Percentiles rank a stretch among this genome's conserved stretches.
Evolutionary conservation across 257 asterid genomes (phyloP).

Genomic region (Fraxinus americana): DNA sequence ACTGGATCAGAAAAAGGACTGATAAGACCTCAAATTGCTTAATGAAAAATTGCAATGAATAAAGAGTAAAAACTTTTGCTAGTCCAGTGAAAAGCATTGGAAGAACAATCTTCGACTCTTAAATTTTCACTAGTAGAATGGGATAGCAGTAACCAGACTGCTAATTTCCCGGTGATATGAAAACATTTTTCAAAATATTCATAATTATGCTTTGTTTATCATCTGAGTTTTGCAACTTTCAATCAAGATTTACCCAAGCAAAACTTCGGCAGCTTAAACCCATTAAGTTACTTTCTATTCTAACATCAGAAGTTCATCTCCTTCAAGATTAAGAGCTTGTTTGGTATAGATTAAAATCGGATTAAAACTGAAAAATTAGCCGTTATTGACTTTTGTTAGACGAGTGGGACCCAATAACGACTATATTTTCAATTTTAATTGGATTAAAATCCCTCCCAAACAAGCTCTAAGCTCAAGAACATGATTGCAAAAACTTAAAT

Average conservation of each 20-base stretch:
- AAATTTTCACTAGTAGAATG: background rate
- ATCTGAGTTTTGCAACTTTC: background rate
- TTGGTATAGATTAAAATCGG: too few species aligned
- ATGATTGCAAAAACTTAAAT: background rate
- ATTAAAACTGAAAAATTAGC: too few species aligned
- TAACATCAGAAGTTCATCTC: background rate
- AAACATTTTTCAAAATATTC: background rate
- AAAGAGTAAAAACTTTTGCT: background rate
- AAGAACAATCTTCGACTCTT: background rate
- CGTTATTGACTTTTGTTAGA: too few species aligned
- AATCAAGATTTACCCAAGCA: background rate
- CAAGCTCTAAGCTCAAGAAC: background rate
- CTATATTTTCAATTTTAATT: too few species aligned
- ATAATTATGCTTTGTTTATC: background rate
- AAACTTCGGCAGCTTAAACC: background rate
- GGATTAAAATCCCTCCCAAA: too few species aligned
- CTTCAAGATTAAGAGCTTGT: background rate
- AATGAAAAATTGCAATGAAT: background rate
- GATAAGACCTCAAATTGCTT: too few species aligned
- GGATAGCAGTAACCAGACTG: background rate
- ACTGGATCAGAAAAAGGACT: too few species aligned
- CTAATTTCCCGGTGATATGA: background rate
- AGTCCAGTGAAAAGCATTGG: background rate
- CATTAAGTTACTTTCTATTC: background rate
- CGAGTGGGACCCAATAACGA: too few species aligned